Evolutionary conservation across 805 yeast genomes (phyloP), one percentile per base, ranked within the genome.

Genomic region (Tetrapisispora namnaoensis): DNA sequence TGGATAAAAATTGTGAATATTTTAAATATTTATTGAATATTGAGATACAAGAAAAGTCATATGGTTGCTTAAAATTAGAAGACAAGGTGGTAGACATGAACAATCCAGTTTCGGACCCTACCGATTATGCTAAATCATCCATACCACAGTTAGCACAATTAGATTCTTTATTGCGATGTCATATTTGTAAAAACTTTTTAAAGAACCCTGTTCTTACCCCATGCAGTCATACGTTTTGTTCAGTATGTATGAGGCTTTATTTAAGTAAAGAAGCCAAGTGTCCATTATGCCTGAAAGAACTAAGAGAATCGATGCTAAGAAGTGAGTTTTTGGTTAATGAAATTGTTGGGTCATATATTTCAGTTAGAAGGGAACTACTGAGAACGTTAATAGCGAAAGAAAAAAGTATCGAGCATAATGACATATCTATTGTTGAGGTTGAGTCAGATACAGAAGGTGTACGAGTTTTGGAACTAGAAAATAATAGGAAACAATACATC

Each of bases 181-280:
- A 84, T 56, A 84, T 90, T 10, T 90, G 98, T 65, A 86, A 89
- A 58, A 96, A 88, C 51, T 78, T 83, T 53, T 71, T 86, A 48
- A 74, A 69, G 32, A 85, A 90, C 0, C 96, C 98, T 1, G 86
- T 87, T 36, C 67, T 84, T 40, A 86, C 96, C 0, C 76, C 83
- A 2, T 90, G 98, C 69, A 83, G 86, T 36, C 97, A 90, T 63
- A 82, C 90, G 0, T 90, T 88, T 63, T 90, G 98, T 65, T 86
- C 95, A 0, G 73, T 81, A 14, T 90, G 98, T 63, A 85, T 90
- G 28, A 72, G 96, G 50, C 77, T 83, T 52, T 79, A 83, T 53
- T 66, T 90, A 37, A 69, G 79, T n/a, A 66, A 65, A 37, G 77
- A 76, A 30, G 74, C 76, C 18, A 69, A 74, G 50, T 90, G 97